Percentiles rank a stretch among this genome's conserved stretches.
These are phyloP conservation scores for Chrysoporthe cubensis DNA, from an alignment of 2,329 filamentous ascomycete genomes.

Conservation along the genomic window DNA sequence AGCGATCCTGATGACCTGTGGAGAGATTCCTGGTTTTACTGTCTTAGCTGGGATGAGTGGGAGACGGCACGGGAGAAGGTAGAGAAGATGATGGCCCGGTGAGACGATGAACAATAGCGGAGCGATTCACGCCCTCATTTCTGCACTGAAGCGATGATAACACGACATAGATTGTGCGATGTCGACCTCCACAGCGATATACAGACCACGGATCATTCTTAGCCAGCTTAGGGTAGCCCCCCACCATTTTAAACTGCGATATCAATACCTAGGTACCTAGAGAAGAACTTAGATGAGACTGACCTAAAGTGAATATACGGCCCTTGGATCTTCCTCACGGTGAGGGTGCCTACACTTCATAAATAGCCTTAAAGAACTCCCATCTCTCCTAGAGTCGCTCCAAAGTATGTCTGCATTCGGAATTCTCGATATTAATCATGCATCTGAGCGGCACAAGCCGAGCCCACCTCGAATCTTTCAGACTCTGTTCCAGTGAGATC, in stretches of 20 bases:
- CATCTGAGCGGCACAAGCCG: too few species aligned
- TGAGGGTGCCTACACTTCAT: too few species aligned
- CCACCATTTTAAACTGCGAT: not conserved
- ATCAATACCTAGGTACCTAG: too few species aligned
- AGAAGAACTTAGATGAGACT: too few species aligned
- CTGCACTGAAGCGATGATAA: not conserved
- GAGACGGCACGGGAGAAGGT: conserved; percentile 30
- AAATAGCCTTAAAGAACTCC: too few species aligned
- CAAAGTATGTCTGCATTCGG: too few species aligned
- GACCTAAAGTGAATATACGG: too few species aligned
- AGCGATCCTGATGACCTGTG: conserved; percentile 34
- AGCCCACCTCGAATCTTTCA: too few species aligned
- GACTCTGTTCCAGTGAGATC: too few species aligned
- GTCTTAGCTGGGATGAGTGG: conserved; percentile 40
- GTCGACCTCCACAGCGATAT: not conserved
- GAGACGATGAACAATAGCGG: not conserved
- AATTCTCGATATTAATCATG: too few species aligned
- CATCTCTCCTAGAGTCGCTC: too few species aligned
- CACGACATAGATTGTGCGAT: not conserved
- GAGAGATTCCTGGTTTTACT: conserved; percentile 34
- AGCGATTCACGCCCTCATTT: not conserved
- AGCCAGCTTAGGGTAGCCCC: not conserved
- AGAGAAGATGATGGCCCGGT: conserved; percentile 29
- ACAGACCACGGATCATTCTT: not conserved
- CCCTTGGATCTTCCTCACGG: too few species aligned